Evolutionary conservation across 1,139 yeast species (phyloP).

Genomic region (Candida sojae): DNA sequence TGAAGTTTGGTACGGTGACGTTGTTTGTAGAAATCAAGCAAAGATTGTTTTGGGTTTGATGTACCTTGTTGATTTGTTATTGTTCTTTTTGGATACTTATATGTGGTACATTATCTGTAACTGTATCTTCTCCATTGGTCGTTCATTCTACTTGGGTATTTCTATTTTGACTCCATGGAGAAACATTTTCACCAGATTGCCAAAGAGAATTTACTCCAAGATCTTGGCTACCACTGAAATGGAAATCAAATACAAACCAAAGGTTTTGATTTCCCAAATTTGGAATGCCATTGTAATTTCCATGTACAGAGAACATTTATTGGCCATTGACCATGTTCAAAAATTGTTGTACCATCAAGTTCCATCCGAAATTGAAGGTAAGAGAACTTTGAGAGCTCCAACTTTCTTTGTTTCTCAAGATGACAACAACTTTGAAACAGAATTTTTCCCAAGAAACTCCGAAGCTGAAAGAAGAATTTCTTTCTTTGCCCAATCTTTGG

Average conservation of each 20-base stretch:
- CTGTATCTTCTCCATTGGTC: slow-evolving; percentile 48
- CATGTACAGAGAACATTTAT: slow-evolving; percentile 57
- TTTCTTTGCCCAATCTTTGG: slow-evolving; percentile 55
- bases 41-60: slow-evolving; percentile 38
- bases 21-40: slow-evolving; percentile 43
- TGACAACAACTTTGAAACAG: slow-evolving; percentile 41
- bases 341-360: slow-evolving; percentile 45
- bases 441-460: slow-evolving; percentile 34
- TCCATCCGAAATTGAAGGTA: slow-evolving; percentile 34
- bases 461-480: slow-evolving; percentile 55
- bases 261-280: slow-evolving; percentile 45
- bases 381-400: slow-evolving; percentile 41
- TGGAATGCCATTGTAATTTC: slow-evolving; percentile 58
- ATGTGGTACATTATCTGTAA: slow-evolving; percentile 60
- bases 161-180: slow-evolving; percentile 64
- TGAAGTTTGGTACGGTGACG: slow-evolving; percentile 42
- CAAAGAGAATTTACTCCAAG: slow-evolving; percentile 51
- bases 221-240: slow-evolving; percentile 47
- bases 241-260: slow-evolving; percentile 32
- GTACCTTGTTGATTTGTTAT: slow-evolving; percentile 42
- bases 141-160: slow-evolving; percentile 51
- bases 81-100: slow-evolving; percentile 56
- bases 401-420: slow-evolving; percentile 53
- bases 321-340: slow-evolving; percentile 52
- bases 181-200: slow-evolving; percentile 51